Conservation (phyloP, 805 yeast genomes). For the Diddensiella santjacobensis region DNA sequence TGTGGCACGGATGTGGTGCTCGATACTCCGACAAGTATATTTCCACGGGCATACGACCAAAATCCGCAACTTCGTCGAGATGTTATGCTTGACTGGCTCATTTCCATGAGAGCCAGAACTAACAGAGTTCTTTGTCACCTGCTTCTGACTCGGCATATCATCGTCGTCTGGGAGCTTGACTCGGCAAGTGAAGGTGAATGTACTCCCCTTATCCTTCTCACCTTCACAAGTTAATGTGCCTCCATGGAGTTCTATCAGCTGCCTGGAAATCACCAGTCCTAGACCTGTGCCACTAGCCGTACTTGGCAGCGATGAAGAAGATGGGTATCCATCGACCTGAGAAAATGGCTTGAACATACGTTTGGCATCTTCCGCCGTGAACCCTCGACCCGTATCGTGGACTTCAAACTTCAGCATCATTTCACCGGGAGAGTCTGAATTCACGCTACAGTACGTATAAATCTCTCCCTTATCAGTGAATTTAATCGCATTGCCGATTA, state of each 20-base stretch:
- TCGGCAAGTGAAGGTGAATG: conserved; percentile 29
- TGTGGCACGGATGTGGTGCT: conserved; percentile 29
- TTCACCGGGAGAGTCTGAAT: neutral
- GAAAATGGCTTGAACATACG: conserved; percentile 36
- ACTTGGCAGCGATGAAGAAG: conserved; percentile 17
- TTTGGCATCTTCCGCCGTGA: conserved; percentile 28
- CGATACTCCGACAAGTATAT: conserved; percentile 27
- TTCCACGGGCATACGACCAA: conserved; percentile 30
- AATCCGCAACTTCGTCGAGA: conserved; percentile 14
- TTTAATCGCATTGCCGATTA: conserved; percentile 36
- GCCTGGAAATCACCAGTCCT: conserved; percentile 35
- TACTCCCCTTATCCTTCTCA: conserved; percentile 30
- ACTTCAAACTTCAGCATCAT: conserved; percentile 30
- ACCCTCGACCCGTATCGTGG: conserved; percentile 36
- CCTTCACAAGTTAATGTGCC: conserved; percentile 31
- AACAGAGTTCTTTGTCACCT: conserved; percentile 13
- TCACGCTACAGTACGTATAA: conserved; percentile 25
- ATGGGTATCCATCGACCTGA: conserved; percentile 24
- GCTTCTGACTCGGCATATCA: conserved; percentile 24
- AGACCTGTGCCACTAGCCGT: conserved; percentile 33
- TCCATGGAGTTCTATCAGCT: conserved; percentile 33
- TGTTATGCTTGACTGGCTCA: conserved; percentile 4
- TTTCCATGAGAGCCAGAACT: conserved; percentile 1
- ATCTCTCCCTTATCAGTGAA: conserved; percentile 34
- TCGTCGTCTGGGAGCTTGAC: conserved; percentile 28